These are phyloP conservation scores for Pestalotiopsis sp. DNA, from an alignment of 2,329 filamentous ascomycete genomes.

Conservation along the genomic window DNA sequence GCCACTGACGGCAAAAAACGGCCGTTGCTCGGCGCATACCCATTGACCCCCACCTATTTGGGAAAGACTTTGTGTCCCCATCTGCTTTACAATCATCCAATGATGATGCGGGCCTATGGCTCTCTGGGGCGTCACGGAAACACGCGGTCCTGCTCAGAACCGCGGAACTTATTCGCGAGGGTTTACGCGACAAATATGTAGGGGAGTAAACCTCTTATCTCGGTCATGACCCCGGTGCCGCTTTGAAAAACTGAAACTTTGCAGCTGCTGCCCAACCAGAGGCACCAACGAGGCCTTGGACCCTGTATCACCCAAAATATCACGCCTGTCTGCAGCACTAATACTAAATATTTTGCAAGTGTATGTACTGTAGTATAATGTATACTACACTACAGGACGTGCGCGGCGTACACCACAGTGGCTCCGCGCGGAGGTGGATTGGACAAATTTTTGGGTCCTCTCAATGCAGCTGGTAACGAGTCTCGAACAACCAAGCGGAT, in stretches of 20 bases:
- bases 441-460: neutral
- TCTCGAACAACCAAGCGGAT: neutral
- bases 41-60: neutral
- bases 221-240: neutral
- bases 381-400: neutral
- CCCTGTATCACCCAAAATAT: neutral
- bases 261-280: neutral
- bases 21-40: slow-evolving; percentile 8
- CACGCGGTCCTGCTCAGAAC: neutral
- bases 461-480: neutral
- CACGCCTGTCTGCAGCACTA: neutral
- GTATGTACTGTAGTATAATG: neutral
- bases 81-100: neutral
- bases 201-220: neutral
- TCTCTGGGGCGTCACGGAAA: neutral
- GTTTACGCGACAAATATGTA: neutral
- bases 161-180: neutral
- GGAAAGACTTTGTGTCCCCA: neutral
- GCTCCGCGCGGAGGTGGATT: neutral
- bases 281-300: neutral
- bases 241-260: neutral
- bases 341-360: neutral
- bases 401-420: neutral
- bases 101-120: neutral
- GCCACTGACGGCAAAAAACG: neutral